Evolutionary conservation across 768 basidiomycete genomes (phyloP), one percentile per base, ranked within the genome.

Genomic region (Tylopilus vinaceipallidus): DNA sequence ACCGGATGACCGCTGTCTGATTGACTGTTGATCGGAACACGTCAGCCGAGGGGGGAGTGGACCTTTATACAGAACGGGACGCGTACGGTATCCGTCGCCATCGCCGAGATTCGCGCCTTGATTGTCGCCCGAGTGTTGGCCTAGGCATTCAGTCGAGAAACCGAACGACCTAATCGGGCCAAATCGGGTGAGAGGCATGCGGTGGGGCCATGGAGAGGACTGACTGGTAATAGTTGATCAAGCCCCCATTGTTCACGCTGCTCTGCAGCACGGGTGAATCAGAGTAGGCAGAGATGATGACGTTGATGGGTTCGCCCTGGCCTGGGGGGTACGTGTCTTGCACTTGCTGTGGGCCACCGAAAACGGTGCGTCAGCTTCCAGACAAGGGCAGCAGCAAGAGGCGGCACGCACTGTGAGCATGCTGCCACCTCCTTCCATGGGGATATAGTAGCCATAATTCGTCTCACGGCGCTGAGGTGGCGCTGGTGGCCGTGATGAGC

Each of bases 231-330:
- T 86, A 95, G 63, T 94, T 95, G 33, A 81, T 74, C 44, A 93
- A 69, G 3, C 93, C 91, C 13, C 93, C 93, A 41, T 86, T 66
- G 3, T 62, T 58, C 56, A 80, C 64, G 14, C 72, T 71, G 55
- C 85, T 80, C 20, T 80, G 75, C 38, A 93, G 76, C 2, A 95
- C 87, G 5, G 67, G 73, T 4, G 75, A 52, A 58, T 91, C 87
- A 4, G 93, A 95, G 38, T 83, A 75, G 9, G 78, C 87, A 20
- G 88, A 84, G 19, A 97, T 71, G 59, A 97, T 88, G 46, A 76
- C 74, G 59, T 97, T 97, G 37, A 95, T 67, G 6, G 93, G 93
- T 71, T 95, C 94, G 30, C 91, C 91, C 42, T 87, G 82, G 7
- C 87, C 90, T 38, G 72, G 62, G 3, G 88, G 88, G 59, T 71